Conservation (phyloP, 139 green algal species). For the Micromonas commoda region DNA sequence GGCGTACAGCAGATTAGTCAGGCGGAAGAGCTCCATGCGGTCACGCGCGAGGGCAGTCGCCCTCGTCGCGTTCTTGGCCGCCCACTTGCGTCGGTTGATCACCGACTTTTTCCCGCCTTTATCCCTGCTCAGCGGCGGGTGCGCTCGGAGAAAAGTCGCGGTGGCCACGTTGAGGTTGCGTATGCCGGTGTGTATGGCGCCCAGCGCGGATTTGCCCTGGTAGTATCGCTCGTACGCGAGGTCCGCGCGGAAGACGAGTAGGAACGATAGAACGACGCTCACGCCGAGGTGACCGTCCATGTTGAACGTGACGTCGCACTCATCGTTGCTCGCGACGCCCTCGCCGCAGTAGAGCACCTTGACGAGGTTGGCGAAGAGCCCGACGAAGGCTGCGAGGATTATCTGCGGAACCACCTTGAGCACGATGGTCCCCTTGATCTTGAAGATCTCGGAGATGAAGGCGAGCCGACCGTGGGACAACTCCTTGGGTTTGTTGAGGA, state of each 20-base stretch:
- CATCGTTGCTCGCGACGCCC: background rate
- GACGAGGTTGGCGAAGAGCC: background rate
- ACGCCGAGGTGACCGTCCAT: constrained; percentile 14
- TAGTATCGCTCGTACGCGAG: constrained; percentile 28
- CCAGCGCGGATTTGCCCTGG: constrained; percentile 20
- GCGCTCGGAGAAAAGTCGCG: constrained; percentile 1
- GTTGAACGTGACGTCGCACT: constrained; percentile 22
- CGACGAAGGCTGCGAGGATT: constrained; percentile 6
- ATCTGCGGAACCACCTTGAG: constrained; percentile 20
- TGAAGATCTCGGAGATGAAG: constrained; percentile 17
- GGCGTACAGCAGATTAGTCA: constrained; percentile 23
- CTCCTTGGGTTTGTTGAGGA: background rate
- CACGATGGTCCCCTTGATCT: background rate
- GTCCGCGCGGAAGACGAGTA: constrained; percentile 28
- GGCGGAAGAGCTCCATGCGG: constrained; percentile 20
- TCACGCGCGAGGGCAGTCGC: too few relatives aligned
- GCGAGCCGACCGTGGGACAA: background rate
- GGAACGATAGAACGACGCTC: constrained; percentile 18
- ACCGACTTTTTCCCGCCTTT: background rate
- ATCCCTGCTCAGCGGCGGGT: background rate
- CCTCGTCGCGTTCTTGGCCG: background rate
- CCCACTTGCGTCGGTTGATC: background rate
- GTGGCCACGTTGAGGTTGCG: constrained; percentile 7
- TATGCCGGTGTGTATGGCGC: background rate
- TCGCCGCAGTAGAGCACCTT: constrained; percentile 7